Evolutionary conservation across 164 flowering plant species (phyloP).

Genomic region (Kalanchoe fedtschenkoi): DNA sequence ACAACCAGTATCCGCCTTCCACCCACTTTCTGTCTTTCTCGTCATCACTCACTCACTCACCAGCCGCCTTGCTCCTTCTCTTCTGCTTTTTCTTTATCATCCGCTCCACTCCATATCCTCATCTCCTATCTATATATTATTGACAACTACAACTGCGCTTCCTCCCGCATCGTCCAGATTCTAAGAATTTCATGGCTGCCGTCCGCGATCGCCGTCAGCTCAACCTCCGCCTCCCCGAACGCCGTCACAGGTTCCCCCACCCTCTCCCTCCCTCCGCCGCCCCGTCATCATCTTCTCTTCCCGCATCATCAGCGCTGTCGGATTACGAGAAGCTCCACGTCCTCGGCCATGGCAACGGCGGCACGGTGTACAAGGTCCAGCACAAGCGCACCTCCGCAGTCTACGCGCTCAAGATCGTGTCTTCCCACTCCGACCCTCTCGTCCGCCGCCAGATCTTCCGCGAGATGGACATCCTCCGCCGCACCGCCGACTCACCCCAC

Average conservation of each 20-base stretch:
- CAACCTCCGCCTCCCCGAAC: conserved; percentile 30
- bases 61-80: too few relatives aligned
- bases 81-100: too few relatives aligned
- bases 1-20: too few relatives aligned
- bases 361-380: conserved; percentile 67
- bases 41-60: too few relatives aligned
- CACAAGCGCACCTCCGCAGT: conserved; percentile 33
- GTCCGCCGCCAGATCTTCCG: conserved; percentile 44
- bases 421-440: conserved; percentile 30
- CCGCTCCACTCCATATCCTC: too few relatives aligned
- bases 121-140: background rate
- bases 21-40: too few relatives aligned
- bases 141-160: background rate
- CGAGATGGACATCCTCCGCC: conserved; percentile 58
- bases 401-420: conserved; percentile 62
- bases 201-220: conserved; percentile 37
- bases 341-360: conserved; percentile 76
- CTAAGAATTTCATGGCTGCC: conserved; percentile 22
- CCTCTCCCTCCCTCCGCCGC: conserved; percentile 19
- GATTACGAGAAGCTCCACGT: conserved; percentile 42
- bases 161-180: background rate
- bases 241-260: conserved; percentile 24
- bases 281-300: background rate
- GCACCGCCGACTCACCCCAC: conserved; percentile 56
- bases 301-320: conserved; percentile 6